Base-by-base conservation (phyloP, 2,329 filamentous ascomycete genomes). In the Fusarium ambrosium region DNA sequence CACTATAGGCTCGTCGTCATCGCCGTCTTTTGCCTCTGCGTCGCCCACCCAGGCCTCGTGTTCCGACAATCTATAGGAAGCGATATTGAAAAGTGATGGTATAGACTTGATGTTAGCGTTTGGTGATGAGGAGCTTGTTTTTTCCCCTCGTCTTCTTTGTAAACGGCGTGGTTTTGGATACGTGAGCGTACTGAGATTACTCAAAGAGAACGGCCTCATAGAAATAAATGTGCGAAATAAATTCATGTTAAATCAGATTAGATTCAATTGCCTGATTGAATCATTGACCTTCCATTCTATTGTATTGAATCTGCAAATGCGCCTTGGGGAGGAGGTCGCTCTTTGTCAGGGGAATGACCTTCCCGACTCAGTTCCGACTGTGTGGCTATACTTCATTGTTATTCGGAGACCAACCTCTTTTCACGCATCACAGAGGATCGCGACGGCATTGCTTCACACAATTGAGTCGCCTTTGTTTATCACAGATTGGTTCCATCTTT, bases 31-130 rank as follows among this genome's bases (percentile, higher is more conserved):
- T 78, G 78, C 6, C 75, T 86, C 4, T 82, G 80, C 58, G 60
- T 86, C 10, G 83, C 82, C 1, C 83, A 86, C 39, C 85, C 85
- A 0, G 85, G 84, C 0, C 75, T 83, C 3, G 72, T 80, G 0
- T 80, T 78, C 24, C 53, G 34, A 8, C 68, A 43, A 2, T 64
- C 56, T 0, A 74, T 68, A 1, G 60, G 70, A 3, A 66, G 48
- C 4, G 73, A 75, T 18, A 34, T 66, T 0, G 70, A 75, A 34
- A 75, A 75, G 39, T 75, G 24, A 56, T 5, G 24, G 5, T 27
- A 27, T 27, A 27, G 5, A 27, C 24, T 27, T 27, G 24, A 27
- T 27, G 24, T 34, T 27, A 27, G 45, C 43, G 60, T 62, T 62
- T 37, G 32, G 58, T 22, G 13, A 22, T 8, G 34, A 14, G 4